A percentile compares a stretch with the other conserved stretches of the same genome.
phyloP scores from a whole-genome alignment of 176 grass and related monocot genomes.

The Sorghum bicolor region Sorghum_bicolor_NCBIv3 NC_012877.2:62121501-62122000 shows the following conservation, averaged over 20 bases:
- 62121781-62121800: conserved; percentile 45
- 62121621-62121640: conserved; percentile 57
- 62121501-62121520: conserved; percentile 74
- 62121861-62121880: conserved; percentile 51
- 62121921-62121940: conserved; percentile 39
- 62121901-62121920: conserved; percentile 63
- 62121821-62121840: conserved; percentile 70
- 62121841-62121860: conserved; percentile 68
- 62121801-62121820: conserved; percentile 53
- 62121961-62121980: conserved; percentile 77
- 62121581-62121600: conserved; percentile 62
- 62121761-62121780: conserved; percentile 55
- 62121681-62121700: conserved; percentile 65
- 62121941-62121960: conserved; percentile 43
- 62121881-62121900: conserved; percentile 93
- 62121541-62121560: conserved; percentile 55
- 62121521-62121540: conserved; percentile 15
- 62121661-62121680: conserved; percentile 52
- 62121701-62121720: conserved; percentile 51
- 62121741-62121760: conserved; percentile 55
- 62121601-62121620: conserved; percentile 63
- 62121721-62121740: conserved; percentile 69
- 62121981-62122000: conserved; percentile 63
- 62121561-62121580: conserved; percentile 36
- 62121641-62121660: conserved; percentile 53